These are phyloP conservation scores for Candida bentonensis DNA, from an alignment of 805 yeast species.

Conservation along the genomic window DNA sequence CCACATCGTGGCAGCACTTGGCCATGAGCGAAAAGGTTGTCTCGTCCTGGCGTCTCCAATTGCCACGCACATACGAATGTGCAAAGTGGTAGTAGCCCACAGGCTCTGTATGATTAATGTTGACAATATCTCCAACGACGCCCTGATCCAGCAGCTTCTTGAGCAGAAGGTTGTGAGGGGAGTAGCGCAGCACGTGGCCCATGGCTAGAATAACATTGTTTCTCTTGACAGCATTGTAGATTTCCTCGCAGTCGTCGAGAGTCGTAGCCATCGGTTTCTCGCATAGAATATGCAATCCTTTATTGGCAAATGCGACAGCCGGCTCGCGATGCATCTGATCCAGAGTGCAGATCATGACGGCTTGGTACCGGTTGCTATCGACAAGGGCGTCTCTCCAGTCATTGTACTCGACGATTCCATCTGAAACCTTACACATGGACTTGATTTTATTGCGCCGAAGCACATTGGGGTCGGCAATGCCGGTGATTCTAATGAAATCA, in stretches of 20 bases:
- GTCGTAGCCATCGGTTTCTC: conserved; percentile 16
- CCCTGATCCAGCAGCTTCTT: conserved; percentile 12
- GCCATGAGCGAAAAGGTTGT: conserved; percentile 17
- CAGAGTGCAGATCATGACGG: conserved; percentile 13
- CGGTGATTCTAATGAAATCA: conserved; percentile 9
- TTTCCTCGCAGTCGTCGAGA: conserved; percentile 13
- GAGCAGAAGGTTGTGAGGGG: conserved; percentile 14
- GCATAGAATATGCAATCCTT: conserved; percentile 13
- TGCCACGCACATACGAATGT: conserved; percentile 17
- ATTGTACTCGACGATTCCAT: conserved; percentile 7
- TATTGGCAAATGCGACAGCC: conserved; percentile 15
- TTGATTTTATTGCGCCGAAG: conserved; percentile 7
- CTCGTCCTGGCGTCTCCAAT: conserved; percentile 13
- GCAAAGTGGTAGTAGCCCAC: conserved; percentile 18
- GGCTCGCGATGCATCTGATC: conserved; percentile 16
- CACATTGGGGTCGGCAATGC: conserved; percentile 10
- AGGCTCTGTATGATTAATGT: conserved; percentile 17
- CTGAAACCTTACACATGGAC: neutral
- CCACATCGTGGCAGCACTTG: conserved; percentile 17
- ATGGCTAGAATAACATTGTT: conserved; percentile 14
- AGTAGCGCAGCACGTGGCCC: conserved; percentile 17
- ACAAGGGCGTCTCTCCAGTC: conserved; percentile 12
- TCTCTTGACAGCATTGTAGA: conserved; percentile 11
- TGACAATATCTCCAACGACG: conserved; percentile 13
- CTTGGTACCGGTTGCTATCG: conserved; percentile 11